Evolutionary conservation across 306 rosid species (phyloP), one percentile per base, ranked within the genome.

Genomic region (Begonia fuchsioides): DNA sequence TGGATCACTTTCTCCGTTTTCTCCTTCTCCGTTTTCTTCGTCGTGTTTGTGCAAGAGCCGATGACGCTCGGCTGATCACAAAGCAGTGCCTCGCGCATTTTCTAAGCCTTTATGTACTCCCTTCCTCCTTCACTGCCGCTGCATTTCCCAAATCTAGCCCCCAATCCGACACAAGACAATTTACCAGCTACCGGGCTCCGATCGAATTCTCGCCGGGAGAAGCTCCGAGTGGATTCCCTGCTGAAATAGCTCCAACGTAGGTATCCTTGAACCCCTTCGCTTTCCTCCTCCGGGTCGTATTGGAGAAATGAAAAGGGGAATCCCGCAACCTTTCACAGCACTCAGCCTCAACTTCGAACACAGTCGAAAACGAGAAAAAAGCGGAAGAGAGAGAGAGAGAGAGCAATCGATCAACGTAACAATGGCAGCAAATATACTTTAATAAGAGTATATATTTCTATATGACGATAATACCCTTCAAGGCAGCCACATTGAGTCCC

Each of bases 1-100:
- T 17, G 49, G 0, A 47, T 35, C 41, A 55, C 76, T 43, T 16
- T 73, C 1, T 44, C 70, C 15, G 69, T 44, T 51, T 66, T 73
- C 9, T 63, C 77, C 6, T 56, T 47, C 7, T 65, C 78, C 4
- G 76, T 59, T 38, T 49, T 65, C 71, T 68, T 74, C 73, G 81
- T 78, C 83, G 70, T 72, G 39, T 54, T 39, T 49, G 56, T 55
- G 14, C 13, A 26, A 43, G 67, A 57, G 10, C 69, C 45, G 49
- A 35, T 57, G 54, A 65, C 66, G 63, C 43, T 52, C 6, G 65
- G 57, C 38, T 71, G 53, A 20, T 70, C 78, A 57, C 39, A 62
- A 1, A 65, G 17, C 14, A 68, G 76, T 32, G 78, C 64, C 38
- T 79, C 76, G 14, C 79, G 97, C 98, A 90, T 90, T 90, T 78